These are phyloP conservation scores for Pyrenophora teres DNA, from an alignment of 2,329 filamentous ascomycete genomes.

Conservation along the genomic window DNA sequence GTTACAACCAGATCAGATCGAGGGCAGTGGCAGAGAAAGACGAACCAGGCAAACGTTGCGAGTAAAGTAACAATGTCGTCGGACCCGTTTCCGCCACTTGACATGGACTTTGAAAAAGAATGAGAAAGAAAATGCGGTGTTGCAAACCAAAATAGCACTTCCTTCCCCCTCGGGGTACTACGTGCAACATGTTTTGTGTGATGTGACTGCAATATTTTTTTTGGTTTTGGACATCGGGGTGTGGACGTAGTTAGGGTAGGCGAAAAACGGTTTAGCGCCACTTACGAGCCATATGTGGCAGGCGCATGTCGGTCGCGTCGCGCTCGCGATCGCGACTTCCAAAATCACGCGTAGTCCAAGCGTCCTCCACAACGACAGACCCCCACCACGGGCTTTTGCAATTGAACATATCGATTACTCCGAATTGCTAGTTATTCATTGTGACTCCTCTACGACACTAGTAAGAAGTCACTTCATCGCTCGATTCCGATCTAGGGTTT, in stretches of 20 bases:
- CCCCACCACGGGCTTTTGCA: constrained; percentile 18
- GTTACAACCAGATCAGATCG: too few relatives aligned
- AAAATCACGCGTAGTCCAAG: constrained; percentile 13
- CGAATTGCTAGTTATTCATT: neutral
- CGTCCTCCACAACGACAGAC: constrained; percentile 8
- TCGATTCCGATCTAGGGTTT: neutral
- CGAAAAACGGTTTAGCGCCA: constrained; percentile 6
- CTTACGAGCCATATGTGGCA: constrained; percentile 17
- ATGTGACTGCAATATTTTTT: too few relatives aligned
- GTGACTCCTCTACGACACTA: neutral
- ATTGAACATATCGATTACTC: constrained; percentile 9
- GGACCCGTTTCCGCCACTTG: too few relatives aligned
- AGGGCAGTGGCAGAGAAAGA: too few relatives aligned
- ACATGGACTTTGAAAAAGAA: too few relatives aligned
- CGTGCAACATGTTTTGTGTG: too few relatives aligned
- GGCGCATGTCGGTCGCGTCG: constrained; percentile 18
- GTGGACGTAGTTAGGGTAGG: neutral
- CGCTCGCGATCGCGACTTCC: constrained; percentile 9
- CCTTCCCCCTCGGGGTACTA: too few relatives aligned
- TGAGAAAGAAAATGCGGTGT: too few relatives aligned
- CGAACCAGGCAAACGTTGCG: too few relatives aligned
- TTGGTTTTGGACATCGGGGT: neutral
- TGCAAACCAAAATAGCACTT: too few relatives aligned
- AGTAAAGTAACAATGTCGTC: too few relatives aligned
- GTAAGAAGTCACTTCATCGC: neutral